phyloP scores from a whole-genome alignment of 768 basidiomycete species.

The Suillus decipiens region DNA sequence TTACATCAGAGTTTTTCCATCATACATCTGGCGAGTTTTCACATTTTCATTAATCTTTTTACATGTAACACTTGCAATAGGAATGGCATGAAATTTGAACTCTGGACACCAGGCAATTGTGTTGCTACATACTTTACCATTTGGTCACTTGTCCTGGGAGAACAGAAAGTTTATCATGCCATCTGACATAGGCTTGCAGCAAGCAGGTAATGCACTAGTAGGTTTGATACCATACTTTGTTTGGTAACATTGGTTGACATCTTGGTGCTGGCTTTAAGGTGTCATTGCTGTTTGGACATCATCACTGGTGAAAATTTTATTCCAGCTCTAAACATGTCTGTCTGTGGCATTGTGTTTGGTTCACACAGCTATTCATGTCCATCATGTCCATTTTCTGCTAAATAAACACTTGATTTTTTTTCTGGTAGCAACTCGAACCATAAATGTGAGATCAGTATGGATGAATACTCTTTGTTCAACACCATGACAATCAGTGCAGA shows the following conservation, averaged over 20 bases:
- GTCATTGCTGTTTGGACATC: neutral
- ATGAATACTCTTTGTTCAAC: too few relatives aligned
- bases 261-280: too few relatives aligned
- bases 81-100: neutral
- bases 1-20: neutral
- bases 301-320: too few relatives aligned
- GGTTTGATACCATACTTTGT: neutral
- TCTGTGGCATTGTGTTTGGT: neutral
- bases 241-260: neutral
- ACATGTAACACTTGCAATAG: neutral
- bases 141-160: neutral
- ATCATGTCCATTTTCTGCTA: too few relatives aligned
- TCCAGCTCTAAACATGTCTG: too few relatives aligned
- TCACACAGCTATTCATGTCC: too few relatives aligned
- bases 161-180: neutral
- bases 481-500: too few relatives aligned
- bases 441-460: too few relatives aligned
- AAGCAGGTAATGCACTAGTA: neutral
- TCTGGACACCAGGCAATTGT: neutral
- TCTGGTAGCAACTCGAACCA: too few relatives aligned
- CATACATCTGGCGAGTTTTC: neutral
- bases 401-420: too few relatives aligned
- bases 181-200: neutral
- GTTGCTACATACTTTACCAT: neutral
- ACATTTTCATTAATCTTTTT: neutral